phyloP scores from a whole-genome alignment of 352 stramenopile genomes.

The Phytophthora cajani region DNA sequence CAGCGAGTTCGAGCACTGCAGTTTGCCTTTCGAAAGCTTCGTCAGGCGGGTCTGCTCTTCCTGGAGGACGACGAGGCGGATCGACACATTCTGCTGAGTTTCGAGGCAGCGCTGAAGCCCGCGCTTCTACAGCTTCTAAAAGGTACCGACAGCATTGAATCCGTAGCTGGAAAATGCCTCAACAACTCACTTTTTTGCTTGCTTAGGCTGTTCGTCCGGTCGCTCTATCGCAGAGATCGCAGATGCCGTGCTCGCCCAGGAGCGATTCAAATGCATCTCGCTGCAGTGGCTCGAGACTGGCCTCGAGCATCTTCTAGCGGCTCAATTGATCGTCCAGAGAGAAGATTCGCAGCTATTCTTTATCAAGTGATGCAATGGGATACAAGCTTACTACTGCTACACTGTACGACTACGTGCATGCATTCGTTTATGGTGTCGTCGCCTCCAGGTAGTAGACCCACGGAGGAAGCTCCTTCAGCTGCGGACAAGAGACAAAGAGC shows the following conservation, averaged over 20 bases:
- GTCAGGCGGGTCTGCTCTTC: slow-evolving; percentile 56
- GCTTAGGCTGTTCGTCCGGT: slow-evolving; percentile 37
- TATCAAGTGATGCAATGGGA: slow-evolving; percentile 21
- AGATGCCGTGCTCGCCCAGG: slow-evolving; percentile 54
- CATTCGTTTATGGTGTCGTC: slow-evolving; percentile 3
- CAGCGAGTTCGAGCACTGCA: slow-evolving; percentile 42
- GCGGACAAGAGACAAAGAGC: slow-evolving; percentile 80
- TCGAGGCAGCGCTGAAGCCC: slow-evolving; percentile 51
- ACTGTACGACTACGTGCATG: not conserved
- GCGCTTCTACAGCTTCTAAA: slow-evolving; percentile 45
- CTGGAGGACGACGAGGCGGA: slow-evolving; percentile 64
- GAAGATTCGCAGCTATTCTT: slow-evolving; percentile 51
- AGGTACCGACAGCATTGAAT: slow-evolving; percentile 27
- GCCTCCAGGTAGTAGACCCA: slow-evolving; percentile 91
- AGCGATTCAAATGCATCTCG: slow-evolving; percentile 54
- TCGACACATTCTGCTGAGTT: slow-evolving; percentile 63
- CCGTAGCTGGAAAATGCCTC: not conserved
- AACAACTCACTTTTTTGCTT: not conserved
- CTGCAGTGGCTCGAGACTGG: slow-evolving; percentile 61
- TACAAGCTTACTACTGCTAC: not conserved
- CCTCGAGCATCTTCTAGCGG: slow-evolving; percentile 39
- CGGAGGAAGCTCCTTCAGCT: slow-evolving; percentile 70
- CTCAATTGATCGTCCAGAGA: slow-evolving; percentile 35
- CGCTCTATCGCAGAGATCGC: slow-evolving; percentile 54
- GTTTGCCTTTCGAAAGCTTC: slow-evolving; percentile 51